Conservation (phyloP, 2,329 filamentous ascomycete genomes). For the Fusarium newnesense region DNA sequence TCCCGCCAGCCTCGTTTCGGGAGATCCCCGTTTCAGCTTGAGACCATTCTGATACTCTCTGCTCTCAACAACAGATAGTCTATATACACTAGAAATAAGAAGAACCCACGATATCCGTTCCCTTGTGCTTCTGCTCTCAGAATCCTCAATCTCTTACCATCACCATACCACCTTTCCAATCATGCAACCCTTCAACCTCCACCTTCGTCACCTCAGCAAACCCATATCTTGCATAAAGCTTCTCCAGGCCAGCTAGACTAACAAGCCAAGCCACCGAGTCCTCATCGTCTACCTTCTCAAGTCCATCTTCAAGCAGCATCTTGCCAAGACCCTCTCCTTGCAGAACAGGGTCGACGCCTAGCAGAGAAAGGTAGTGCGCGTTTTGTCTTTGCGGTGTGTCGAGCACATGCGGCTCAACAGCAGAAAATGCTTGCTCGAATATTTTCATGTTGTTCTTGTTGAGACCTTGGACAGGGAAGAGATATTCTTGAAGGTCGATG, state of each 20-base stretch:
- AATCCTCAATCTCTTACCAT: not conserved
- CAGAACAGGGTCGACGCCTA: not conserved
- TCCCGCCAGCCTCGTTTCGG: too few species aligned
- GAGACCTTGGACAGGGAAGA: not conserved
- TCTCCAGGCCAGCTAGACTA: not conserved
- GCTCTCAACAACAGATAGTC: too few species aligned
- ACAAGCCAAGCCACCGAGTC: not conserved
- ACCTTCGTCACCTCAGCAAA: not conserved
- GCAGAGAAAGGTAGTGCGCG: not conserved
- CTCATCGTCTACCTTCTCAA: not conserved
- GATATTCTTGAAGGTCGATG: not conserved
- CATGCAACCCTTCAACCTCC: not conserved
- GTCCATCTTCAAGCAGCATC: not conserved
- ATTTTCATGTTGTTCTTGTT: not conserved
- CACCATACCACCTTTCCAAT: constrained; percentile 7
- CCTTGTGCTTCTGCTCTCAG: too few species aligned
- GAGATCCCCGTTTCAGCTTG: too few species aligned
- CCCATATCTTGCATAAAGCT: not conserved
- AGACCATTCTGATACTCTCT: too few species aligned
- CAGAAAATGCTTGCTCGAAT: not conserved
- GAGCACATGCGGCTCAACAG: not conserved
- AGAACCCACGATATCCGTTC: too few species aligned
- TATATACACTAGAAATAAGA: too few species aligned
- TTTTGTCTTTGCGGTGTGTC: not conserved
- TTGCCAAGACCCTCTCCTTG: constrained; percentile 8